Evolutionary conservation across 108 stramenopile species (phyloP), one percentile per base, ranked within the genome.

Genomic region (Cyclostephanos tholiformis): DNA sequence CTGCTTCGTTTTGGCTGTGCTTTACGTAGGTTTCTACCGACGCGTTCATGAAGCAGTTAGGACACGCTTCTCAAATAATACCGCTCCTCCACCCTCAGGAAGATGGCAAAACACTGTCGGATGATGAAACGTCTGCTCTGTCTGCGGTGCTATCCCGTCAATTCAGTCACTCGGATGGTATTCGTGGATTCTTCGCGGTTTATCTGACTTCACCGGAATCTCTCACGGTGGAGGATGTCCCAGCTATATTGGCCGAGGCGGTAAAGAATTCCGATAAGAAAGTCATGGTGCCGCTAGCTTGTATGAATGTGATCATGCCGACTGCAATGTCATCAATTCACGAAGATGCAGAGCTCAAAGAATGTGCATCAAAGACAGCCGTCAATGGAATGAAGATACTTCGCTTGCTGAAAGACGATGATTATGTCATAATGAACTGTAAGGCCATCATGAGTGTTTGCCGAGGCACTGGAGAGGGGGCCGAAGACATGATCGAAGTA

Each of bases 251-350:
- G 52, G 29, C 49, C 16, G 67, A 82, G 65, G 88, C 86, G 9
- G 71, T 85, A 59, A 35, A 22, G 17, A 53, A 53, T 39, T 49
- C 76, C 22, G 63, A 84, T 52, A 22, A 29, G 13, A 60, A 80
- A 25, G 79, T 86, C n/a, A 62, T 91, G 67, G 79, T 88, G 25
- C 82, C 88, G 36, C 64, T 60, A n/a, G 29, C 30, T 66, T 64
- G 64, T 49, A 89, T 88, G 91, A 91, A 91, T 75, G 85, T 89
- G 4, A 77, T 91, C 63, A 91, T 89, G 91, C 91, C 91, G 4
- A 89, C 88, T 6, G 90, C 87, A 29, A 91, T 89, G 90, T 65
- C 73, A 8, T 82, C 83, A 17, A 86, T 91, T 64, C 90, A 91
- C 53, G 17, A 76, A 64, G 84, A 86, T 74, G 62, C 74, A 27